phyloP scores from a whole-genome alignment of 371 early-diverging fungal species.

The Apophysomyces trapeziformis region DNA sequence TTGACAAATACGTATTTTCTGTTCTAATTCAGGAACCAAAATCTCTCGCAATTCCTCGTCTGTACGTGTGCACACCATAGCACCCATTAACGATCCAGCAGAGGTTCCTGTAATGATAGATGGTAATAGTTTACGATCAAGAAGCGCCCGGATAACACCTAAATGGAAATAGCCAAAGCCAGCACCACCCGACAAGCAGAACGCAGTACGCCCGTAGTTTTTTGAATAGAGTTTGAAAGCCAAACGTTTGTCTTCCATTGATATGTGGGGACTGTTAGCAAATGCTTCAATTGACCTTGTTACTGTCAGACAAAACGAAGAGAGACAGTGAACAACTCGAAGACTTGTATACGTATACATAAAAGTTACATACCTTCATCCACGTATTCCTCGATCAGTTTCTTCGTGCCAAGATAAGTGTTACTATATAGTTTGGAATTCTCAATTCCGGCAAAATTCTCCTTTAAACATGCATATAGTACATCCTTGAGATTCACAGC shows the following conservation, averaged over 20 bases:
- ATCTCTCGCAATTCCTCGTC: slow-evolving; percentile 78
- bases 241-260: slow-evolving; percentile 63
- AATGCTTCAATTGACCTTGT: slow-evolving; percentile 68
- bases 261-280: slow-evolving; percentile 48
- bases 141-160: slow-evolving; percentile 76
- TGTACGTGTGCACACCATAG: slow-evolving; percentile 77
- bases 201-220: slow-evolving; percentile 87
- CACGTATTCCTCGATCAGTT: slow-evolving; percentile 77
- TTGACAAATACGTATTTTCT: slow-evolving; percentile 65
- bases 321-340: not conserved
- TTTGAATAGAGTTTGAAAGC: slow-evolving; percentile 78
- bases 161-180: slow-evolving; percentile 85
- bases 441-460: slow-evolving; percentile 84
- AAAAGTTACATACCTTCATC: slow-evolving; percentile 66
- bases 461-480: slow-evolving; percentile 72
- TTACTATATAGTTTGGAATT: slow-evolving; percentile 76
- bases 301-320: slow-evolving; percentile 35
- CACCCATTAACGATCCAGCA: slow-evolving; percentile 81
- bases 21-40: slow-evolving; percentile 63
- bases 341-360: not conserved
- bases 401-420: slow-evolving; percentile 80
- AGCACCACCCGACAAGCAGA: slow-evolving; percentile 91
- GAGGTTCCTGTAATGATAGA: slow-evolving; percentile 88
- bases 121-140: slow-evolving; percentile 79
- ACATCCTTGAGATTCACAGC: slow-evolving; percentile 49